Evolutionary conservation across 164 flowering plant genomes (phyloP), one percentile per base, ranked within the genome.

Genomic region (Brasenia schreberi): DNA sequence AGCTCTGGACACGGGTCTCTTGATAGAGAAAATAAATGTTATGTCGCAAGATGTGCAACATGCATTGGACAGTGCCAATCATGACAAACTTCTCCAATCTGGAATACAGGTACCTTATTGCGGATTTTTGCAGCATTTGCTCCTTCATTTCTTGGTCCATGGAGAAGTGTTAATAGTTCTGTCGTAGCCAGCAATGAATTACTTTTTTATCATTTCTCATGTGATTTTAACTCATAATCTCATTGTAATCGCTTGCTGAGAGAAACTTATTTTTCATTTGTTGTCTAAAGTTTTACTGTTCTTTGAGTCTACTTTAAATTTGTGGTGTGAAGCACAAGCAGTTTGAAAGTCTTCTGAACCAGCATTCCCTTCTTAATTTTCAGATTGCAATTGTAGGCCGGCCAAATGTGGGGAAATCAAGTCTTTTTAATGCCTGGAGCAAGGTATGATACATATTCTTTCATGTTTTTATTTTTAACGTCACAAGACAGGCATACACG

Each of bases 401-500:
- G 62, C 99, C 99, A 60, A 95, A 91, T 84, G 99, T 95, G 74
- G 99, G 99, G 70, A 91, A 95, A 80, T 95, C 99, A 63, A 91
- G 97, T 83, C 88, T 95, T 62, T 92, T 95, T 43, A 95, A 95
- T 81, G 92, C 96, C 60, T 95, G 99, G 97, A 89, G 99, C 90
- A 94, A 85, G 80, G 99, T 94, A 91, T 66, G 92, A 79, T 73
- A 52, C 59, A 23, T 23, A 23, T 23, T 23, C 27, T 23, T 23
- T 23, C 27, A 23, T 23, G 27, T 23, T 23, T 23, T 23, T 23
- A 23, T 23, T 23, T 23, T 23, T 23, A 23, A 23, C 27, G 27
- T 23, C 27, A 23, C 27, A 23, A 23, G 27, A 23, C 27, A 23
- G 27, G 2, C 27, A 23, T 23, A 23, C 27, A 23, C 27, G 2